These are phyloP conservation scores for Graphiopsis chlorocephala DNA, from an alignment of 2,329 filamentous ascomycete genomes.

Conservation along the genomic window DNA sequence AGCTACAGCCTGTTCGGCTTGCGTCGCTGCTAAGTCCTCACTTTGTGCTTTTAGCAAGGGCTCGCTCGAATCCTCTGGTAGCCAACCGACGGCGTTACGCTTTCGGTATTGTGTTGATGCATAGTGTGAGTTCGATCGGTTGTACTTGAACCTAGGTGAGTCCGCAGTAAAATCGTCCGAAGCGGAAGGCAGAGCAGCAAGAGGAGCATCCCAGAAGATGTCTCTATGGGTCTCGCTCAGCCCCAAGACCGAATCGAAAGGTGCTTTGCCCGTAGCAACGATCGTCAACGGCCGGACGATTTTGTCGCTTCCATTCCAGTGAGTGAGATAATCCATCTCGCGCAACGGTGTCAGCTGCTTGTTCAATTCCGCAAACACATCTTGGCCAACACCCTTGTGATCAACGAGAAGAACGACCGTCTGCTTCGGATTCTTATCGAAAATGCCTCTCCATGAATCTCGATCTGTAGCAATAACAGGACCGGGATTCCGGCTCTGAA, in stretches of 20 bases:
- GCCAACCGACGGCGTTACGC: not conserved
- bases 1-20: not conserved
- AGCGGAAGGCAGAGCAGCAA: not conserved
- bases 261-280: slow-evolving; percentile 54
- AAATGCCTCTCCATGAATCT: not conserved
- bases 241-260: slow-evolving; percentile 46
- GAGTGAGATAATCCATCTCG: slow-evolving; percentile 49
- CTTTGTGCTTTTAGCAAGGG: not conserved
- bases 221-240: not conserved
- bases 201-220: not conserved
- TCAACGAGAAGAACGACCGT: not conserved
- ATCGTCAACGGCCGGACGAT: slow-evolving; percentile 49
- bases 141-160: slow-evolving; percentile 11
- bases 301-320: slow-evolving; percentile 47
- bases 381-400: not conserved
- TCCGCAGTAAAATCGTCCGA: not conserved
- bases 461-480: not conserved
- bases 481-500: slow-evolving; percentile 38
- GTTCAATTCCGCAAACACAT: not conserved
- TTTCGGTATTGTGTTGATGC: slow-evolving; percentile 4
- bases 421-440: not conserved
- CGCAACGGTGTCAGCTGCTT: slow-evolving; percentile 48
- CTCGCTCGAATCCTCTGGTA: not conserved
- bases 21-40: not conserved
- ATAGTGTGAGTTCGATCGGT: slow-evolving; percentile 12